Base-by-base conservation (phyloP, 2,329 filamentous ascomycete species). In the Calonectria honghensis region DNA sequence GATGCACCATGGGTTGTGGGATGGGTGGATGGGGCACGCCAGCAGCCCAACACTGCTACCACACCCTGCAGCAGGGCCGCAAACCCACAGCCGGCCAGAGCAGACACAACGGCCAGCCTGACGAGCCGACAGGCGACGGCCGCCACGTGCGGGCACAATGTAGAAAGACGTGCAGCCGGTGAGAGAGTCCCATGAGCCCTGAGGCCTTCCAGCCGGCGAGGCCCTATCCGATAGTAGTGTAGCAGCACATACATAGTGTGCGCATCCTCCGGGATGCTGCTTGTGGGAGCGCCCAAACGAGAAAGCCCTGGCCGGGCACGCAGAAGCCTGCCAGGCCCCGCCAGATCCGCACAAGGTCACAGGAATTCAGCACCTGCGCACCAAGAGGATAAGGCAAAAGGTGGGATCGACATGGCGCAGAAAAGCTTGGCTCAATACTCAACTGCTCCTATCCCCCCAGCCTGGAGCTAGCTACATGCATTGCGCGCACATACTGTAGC, bases 131-230 rank as follows among this genome's bases (percentile, higher is more conserved):
- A 50, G 24, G 32, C 20, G n/a, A 18, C 32, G 41, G 16, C 16
- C 39, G 37, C 70, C 71, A 73, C 65, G 65, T 69, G 57, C 48
- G 37, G 20, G 52, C 16, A 39, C 18, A 41, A 37, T 35, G 41
- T 61, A 41, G 35, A 66, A 27, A 39, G 39, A 66, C 32, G 41
- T 70, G 72, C 72, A 70, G 68, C 66, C 66, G 67, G 59, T 70
- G 72, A 73, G 65, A 18, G 31, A 52, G 48, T 72, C 52, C 14
- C 32, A 57, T 27, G 57, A 54, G 50, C 27, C 39, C 7, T 65
- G 61, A 65, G 61, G 41, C 39, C 61, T 50, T 65, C 61, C 31
- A 35, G 39, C 18, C 50, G 65, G 37, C 18, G 35, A 68, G 27
- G 65, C 65, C 50, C 37, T 57, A 51, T 57, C 65, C 65, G 65